These are phyloP conservation scores for Fragosphaeria purpurea DNA, from an alignment of 2,329 filamentous ascomycete species.

Conservation along the genomic window DNA sequence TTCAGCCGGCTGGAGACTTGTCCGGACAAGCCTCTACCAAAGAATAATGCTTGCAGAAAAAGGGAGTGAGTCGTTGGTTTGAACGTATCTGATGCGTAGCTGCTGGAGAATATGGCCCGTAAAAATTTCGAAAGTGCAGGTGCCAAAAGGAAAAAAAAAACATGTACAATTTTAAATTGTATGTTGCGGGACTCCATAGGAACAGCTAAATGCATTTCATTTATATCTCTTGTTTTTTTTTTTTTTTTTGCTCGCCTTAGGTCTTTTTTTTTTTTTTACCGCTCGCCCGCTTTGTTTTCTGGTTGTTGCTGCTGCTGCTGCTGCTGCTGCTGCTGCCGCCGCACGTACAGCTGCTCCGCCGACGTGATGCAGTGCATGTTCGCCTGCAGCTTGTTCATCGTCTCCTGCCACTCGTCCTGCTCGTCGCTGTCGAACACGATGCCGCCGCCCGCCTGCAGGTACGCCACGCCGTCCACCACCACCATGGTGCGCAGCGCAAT, in stretches of 20 bases:
- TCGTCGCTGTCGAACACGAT: conserved; percentile 92
- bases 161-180: no score
- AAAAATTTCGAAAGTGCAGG: no score
- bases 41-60: background rate
- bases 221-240: no score
- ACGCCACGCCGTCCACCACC: conserved; percentile 81
- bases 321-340: conserved; percentile 11
- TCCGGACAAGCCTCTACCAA: conserved; percentile 22
- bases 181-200: no score
- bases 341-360: conserved; percentile 59
- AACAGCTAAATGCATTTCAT: no score
- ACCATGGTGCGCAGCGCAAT: conserved; percentile 84
- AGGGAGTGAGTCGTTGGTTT: background rate
- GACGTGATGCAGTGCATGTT: conserved; percentile 82
- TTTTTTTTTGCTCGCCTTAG: no score
- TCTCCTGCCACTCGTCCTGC: conserved; percentile 89
- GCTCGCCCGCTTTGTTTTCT: background rate
- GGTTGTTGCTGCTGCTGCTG: background rate
- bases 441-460: conserved; percentile 80
- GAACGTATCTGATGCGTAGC: no score
- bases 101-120: no score
- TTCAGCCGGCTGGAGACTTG: conserved; percentile 26
- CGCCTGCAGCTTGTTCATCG: conserved; percentile 84
- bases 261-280: background rate
- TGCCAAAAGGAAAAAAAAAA: no score